phyloP scores from a whole-genome alignment of 2,329 filamentous ascomycete genomes.

The Hirsutella thompsonii region DNA sequence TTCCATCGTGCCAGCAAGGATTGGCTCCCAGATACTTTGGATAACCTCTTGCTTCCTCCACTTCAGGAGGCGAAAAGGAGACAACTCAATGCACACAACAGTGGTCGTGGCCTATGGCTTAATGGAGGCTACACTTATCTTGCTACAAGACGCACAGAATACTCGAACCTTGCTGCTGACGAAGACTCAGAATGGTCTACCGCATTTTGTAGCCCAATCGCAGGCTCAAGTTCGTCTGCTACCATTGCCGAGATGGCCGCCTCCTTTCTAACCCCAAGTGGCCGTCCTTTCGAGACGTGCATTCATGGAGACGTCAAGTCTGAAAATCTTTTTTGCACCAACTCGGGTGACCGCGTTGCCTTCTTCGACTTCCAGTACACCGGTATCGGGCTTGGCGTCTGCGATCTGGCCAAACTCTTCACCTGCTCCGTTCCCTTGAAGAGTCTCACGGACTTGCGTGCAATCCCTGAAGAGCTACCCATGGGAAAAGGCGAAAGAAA shows the following conservation, averaged over 20 bases:
- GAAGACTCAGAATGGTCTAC: conserved; percentile 40
- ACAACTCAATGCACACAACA: conserved; percentile 3
- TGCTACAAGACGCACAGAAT: conserved; percentile 47
- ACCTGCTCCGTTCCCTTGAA: conserved; percentile 48
- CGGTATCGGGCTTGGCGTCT: conserved; percentile 49
- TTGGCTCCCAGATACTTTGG: conserved; percentile 10
- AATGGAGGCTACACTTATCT: conserved; percentile 61
- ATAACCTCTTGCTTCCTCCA: conserved; percentile 37
- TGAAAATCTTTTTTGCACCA: conserved; percentile 50
- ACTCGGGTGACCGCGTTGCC: conserved; percentile 34
- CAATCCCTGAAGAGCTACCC: conserved; percentile 22
- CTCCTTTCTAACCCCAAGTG: conserved; percentile 31
- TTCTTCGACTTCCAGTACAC: conserved; percentile 62
- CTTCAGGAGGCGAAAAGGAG: conserved; percentile 34
- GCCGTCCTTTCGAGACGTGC: conserved; percentile 35
- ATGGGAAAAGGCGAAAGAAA: conserved; percentile 38
- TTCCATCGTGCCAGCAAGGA: conserved; percentile 47
- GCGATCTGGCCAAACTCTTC: conserved; percentile 54
- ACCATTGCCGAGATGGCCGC: conserved; percentile 42
- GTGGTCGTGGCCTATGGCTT: conserved; percentile 34
- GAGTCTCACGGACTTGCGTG: conserved; percentile 28
- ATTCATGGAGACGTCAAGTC: conserved; percentile 61
- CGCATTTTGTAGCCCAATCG: conserved; percentile 26
- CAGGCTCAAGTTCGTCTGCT: conserved; percentile 7
- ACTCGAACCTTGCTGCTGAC: conserved; percentile 30